Percentiles rank a stretch among this genome's conserved stretches.
Conservation (phyloP, 2,329 filamentous ascomycete species). For the Diplodia sapinea region DNA sequence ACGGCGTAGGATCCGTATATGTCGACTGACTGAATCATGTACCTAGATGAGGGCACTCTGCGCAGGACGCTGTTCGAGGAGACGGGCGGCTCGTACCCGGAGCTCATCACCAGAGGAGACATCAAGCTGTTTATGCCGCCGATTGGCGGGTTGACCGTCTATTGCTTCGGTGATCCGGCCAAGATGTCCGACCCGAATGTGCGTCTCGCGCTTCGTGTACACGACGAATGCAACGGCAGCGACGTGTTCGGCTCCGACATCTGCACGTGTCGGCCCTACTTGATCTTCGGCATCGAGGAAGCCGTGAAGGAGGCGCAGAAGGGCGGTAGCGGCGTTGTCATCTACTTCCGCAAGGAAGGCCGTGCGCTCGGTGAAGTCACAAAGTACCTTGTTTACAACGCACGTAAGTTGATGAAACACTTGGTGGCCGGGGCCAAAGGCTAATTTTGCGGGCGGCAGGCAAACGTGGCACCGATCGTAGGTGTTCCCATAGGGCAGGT, state of each 20-base stretch:
- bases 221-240: slow-evolving; percentile 90
- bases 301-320: slow-evolving; percentile 96
- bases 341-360: slow-evolving; percentile 98
- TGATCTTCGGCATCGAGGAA: slow-evolving; percentile 96
- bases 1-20: slow-evolving; percentile 15
- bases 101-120: slow-evolving; percentile 91
- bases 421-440: not conserved
- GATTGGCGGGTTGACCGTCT: slow-evolving; percentile 93
- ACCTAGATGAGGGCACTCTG: slow-evolving; percentile 78
- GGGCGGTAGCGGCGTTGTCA: slow-evolving; percentile 91
- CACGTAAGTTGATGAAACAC: slow-evolving; percentile 41
- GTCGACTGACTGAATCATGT: slow-evolving; percentile 14
- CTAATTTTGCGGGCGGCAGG: slow-evolving; percentile 33
- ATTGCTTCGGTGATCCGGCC: slow-evolving; percentile 93
- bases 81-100: slow-evolving; percentile 93
- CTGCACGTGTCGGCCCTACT: slow-evolving; percentile 93
- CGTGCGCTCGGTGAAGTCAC: slow-evolving; percentile 93
- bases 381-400: slow-evolving; percentile 84
- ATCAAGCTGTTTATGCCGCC: slow-evolving; percentile 96
- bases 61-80: slow-evolving; percentile 91
- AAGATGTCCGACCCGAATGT: slow-evolving; percentile 89
- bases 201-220: slow-evolving; percentile 81
- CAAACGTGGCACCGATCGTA: slow-evolving; percentile 74
- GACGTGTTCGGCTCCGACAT: slow-evolving; percentile 99
- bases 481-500: slow-evolving; percentile 25